Percentiles rank a stretch among this genome's conserved stretches.
These are phyloP conservation scores for Phytophthora ohioensis DNA, from an alignment of 352 stramenopile species.

Conservation along the genomic window DNA sequence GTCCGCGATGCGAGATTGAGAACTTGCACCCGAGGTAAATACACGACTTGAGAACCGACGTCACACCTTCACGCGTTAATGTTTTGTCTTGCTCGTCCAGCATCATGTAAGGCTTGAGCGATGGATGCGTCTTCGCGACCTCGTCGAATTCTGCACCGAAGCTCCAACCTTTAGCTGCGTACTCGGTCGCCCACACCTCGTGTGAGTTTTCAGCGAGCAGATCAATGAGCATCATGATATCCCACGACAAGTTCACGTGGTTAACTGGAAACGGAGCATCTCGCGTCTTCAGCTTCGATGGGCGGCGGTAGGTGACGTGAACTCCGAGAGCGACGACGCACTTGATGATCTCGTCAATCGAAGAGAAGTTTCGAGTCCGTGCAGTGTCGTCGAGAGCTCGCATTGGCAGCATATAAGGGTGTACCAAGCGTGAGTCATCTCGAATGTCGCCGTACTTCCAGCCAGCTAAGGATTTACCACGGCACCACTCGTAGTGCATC, in stretches of 20 bases:
- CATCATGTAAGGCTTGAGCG: slow-evolving; percentile 65
- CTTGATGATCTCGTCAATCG: slow-evolving; percentile 66
- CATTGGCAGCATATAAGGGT: slow-evolving; percentile 67
- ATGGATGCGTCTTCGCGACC: slow-evolving; percentile 56
- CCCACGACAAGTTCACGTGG: slow-evolving; percentile 58
- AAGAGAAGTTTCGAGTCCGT: slow-evolving; percentile 52
- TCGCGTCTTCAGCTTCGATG: slow-evolving; percentile 28
- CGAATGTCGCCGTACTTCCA: slow-evolving; percentile 52
- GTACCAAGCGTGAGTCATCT: slow-evolving; percentile 50
- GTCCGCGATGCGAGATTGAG: slow-evolving; percentile 33
- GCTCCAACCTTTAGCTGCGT: slow-evolving; percentile 53
- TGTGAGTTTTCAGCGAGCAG: slow-evolving; percentile 76
- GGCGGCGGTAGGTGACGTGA: slow-evolving; percentile 32
- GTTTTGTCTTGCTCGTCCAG: slow-evolving; percentile 64
- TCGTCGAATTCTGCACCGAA: slow-evolving; percentile 52
- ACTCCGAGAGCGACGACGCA: slow-evolving; percentile 69
- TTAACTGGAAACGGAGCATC: slow-evolving; percentile 43
- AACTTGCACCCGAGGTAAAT: slow-evolving; percentile 61
- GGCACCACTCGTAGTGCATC: slow-evolving; percentile 78
- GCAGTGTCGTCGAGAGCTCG: slow-evolving; percentile 47
- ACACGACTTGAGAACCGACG: slow-evolving; percentile 62
- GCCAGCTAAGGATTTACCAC: slow-evolving; percentile 52
- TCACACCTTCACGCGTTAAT: slow-evolving; percentile 55
- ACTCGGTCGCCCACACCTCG: slow-evolving; percentile 70
- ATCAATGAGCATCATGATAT: slow-evolving; percentile 75